These are phyloP conservation scores for Lentinus polychrous DNA, from an alignment of 1,284 basidiomycete genomes.

Conservation along the genomic window DNA sequence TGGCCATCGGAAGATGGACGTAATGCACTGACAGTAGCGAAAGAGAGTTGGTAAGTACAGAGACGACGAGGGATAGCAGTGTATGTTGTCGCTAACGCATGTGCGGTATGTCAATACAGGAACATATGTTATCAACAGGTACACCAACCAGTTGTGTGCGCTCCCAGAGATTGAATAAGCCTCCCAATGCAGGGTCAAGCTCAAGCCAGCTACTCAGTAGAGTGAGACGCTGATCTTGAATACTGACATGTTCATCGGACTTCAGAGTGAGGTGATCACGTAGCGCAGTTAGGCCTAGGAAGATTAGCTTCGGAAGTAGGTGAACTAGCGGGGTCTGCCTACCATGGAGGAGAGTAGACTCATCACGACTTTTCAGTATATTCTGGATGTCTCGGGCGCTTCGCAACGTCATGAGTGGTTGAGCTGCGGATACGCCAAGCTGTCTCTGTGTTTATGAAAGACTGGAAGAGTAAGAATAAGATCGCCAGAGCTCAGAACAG, in stretches of 20 bases:
- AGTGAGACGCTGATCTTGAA: conserved; percentile 51
- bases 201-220: conserved; percentile 59
- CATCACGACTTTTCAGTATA: not conserved
- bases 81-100: conserved; percentile 37
- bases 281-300: conserved; percentile 27
- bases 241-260: conserved; percentile 35
- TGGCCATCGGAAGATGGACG: conserved; percentile 51
- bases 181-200: conserved; percentile 43
- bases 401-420: no score
- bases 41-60: conserved; percentile 50
- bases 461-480: no score
- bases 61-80: conserved; percentile 38
- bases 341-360: not conserved
- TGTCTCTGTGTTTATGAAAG: no score
- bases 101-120: conserved; percentile 8
- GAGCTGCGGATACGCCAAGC: no score
- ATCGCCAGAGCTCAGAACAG: no score
- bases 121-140: not conserved
- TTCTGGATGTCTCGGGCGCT: not conserved
- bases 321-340: not conserved
- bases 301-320: not conserved
- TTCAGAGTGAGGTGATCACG: conserved; percentile 51
- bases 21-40: conserved; percentile 58
- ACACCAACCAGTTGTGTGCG: conserved; percentile 36
- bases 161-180: conserved; percentile 62